phyloP scores from a whole-genome alignment of 495 filamentous ascomycete species.

The Aspergillus diversus region DNA sequence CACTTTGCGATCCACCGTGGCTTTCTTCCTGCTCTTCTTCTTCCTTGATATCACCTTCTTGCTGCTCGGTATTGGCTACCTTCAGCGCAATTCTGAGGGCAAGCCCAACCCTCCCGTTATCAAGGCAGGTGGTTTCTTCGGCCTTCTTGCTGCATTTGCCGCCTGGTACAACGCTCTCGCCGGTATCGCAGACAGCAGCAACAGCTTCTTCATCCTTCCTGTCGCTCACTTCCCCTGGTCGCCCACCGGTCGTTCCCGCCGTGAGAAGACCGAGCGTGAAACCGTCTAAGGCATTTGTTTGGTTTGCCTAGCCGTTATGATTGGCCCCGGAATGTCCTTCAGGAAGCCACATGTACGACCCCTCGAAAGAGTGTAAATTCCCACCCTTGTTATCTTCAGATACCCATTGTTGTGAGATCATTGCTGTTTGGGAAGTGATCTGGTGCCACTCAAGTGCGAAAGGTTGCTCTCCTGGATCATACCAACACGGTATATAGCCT shows the following conservation, averaged over 20 bases:
- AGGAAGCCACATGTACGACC: neutral
- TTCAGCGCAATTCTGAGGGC: slow-evolving; percentile 49
- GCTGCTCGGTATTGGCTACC: slow-evolving; percentile 77
- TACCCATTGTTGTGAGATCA: slow-evolving; percentile 39
- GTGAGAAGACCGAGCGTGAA: slow-evolving; percentile 48
- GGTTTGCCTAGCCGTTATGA: neutral
- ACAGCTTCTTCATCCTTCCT: slow-evolving; percentile 95
- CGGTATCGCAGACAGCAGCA: slow-evolving; percentile 84
- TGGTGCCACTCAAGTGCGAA: neutral
- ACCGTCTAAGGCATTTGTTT: slow-evolving; percentile 29
- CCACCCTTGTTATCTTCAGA: slow-evolving; percentile 33
- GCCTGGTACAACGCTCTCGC: slow-evolving; percentile 98
- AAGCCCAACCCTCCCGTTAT: slow-evolving; percentile 55
- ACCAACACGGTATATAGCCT: slow-evolving; percentile 2
- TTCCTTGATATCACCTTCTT: slow-evolving; percentile 91
- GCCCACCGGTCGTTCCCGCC: slow-evolving; percentile 71
- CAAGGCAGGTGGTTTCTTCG: slow-evolving; percentile 87
- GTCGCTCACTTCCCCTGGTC: slow-evolving; percentile 98
- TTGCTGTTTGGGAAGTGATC: slow-evolving; percentile 15
- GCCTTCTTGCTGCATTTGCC: slow-evolving; percentile 83
- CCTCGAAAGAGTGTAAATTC: slow-evolving; percentile 3
- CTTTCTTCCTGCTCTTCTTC: slow-evolving; percentile 96
- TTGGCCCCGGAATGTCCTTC: neutral
- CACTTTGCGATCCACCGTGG: slow-evolving; percentile 91
- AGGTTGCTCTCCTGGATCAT: slow-evolving; percentile 9